Evolutionary conservation across 2,329 filamentous ascomycete genomes (phyloP), one percentile per base, ranked within the genome.

Genomic region (Aspergillus pseudoviridinutans): DNA sequence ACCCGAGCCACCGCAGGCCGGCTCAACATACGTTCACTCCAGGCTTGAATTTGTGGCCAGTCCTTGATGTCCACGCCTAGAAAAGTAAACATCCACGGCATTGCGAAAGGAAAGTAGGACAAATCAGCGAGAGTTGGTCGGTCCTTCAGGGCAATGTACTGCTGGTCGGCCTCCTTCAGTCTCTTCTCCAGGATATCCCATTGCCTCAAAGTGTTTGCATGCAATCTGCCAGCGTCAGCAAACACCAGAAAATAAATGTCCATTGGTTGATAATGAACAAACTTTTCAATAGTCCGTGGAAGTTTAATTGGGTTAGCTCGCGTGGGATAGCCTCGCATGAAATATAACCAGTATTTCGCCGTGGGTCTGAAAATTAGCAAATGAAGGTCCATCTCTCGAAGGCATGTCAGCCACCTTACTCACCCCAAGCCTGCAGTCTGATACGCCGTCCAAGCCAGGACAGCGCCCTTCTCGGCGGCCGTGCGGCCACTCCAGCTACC

Each of bases 331-430:
- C 51, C 55, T 44, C 55, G 55, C 8, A 55, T 42, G 50, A 58
- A 58, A 32, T 55, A 55, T 9, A 58, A 35, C 56, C 56, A 58
- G 29, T 55, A 58, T 35, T 58, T 55, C 1, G 56, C 53, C n/a
- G 56, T 58, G 2, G 56, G 49, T 4, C 56, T 49, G 22, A 22
- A 22, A 22, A 22, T 22, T 22, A 22, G 22, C 22, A 22, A 22
- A 22, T 22, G 22, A 22, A 22, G 22, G 22, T 22, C 22, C 22
- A 22, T 22, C 22, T 22, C 22, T 22, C 22, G 22, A 22, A 22
- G 22, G 22, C 22, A 22, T 22, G 22, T 22, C 22, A 22, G 22
- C 22, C 22, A 22, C 2, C 22, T 22, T 22, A 42, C 38, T 12
- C 14, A 54, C 44, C 42, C 49, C 3, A 49, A 38, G 4, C 24